Percentiles rank a stretch among this genome's conserved stretches.
Conservation (phyloP, 495 filamentous ascomycete species). For the Tuber borchii region DNA sequence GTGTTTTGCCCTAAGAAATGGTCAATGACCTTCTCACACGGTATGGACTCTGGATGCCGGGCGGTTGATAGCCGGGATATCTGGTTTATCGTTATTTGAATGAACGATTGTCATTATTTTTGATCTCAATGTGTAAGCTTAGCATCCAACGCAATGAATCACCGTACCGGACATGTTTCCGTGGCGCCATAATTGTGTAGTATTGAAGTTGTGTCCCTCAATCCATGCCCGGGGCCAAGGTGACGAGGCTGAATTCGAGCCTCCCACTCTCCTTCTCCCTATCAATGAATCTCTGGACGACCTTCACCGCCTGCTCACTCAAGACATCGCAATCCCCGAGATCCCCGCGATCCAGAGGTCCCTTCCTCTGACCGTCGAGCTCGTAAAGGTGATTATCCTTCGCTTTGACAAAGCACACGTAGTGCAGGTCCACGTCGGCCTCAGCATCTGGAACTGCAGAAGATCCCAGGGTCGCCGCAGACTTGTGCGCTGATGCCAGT, state of each 20-base stretch:
- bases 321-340: conserved; percentile 64
- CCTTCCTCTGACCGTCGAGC: conserved; percentile 68
- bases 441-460: conserved; percentile 62
- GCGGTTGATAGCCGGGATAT: background rate
- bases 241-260: conserved; percentile 54
- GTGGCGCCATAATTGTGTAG: background rate
- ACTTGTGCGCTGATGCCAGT: conserved; percentile 65
- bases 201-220: conserved; percentile 10
- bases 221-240: conserved; percentile 44
- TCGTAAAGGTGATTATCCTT: conserved; percentile 69
- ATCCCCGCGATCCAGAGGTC: conserved; percentile 63
- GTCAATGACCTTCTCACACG: background rate
- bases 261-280: conserved; percentile 50
- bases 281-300: conserved; percentile 54
- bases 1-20: background rate
- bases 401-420: conserved; percentile 77
- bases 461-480: conserved; percentile 65
- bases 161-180: background rate
- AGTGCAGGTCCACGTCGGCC: conserved; percentile 69
- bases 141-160: background rate
- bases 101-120: conserved; percentile 1
- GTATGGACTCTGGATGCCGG: background rate
- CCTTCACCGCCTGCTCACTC: conserved; percentile 56
- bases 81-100: background rate
- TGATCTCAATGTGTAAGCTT: background rate